phyloP scores from a whole-genome alignment of 2,329 filamentous ascomycete species.

The Setomelanomma holmii region DNA sequence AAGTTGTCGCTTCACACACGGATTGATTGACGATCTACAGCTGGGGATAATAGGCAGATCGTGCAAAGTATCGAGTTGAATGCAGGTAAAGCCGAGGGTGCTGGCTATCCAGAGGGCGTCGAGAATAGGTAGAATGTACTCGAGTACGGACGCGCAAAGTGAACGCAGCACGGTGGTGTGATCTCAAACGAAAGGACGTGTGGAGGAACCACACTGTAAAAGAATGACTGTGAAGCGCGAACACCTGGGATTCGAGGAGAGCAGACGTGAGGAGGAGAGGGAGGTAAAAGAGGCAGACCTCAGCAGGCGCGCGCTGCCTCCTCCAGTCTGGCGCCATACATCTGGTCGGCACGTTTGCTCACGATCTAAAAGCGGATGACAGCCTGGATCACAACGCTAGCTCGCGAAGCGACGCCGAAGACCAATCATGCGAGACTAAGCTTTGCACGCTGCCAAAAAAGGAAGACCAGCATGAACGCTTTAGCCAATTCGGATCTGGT shows the following conservation, averaged over 20 bases:
- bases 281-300: constrained; percentile 36
- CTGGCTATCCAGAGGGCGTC: constrained; percentile 11
- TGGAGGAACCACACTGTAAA: constrained; percentile 39
- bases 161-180: not conserved
- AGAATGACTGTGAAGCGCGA: constrained; percentile 25
- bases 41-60: not conserved
- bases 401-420: constrained; percentile 20
- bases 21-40: not conserved
- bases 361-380: constrained; percentile 44
- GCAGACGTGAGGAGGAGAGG: constrained; percentile 21
- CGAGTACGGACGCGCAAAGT: constrained; percentile 17
- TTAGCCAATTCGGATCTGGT: constrained; percentile 33
- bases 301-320: constrained; percentile 24
- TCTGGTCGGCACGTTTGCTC: constrained; percentile 32
- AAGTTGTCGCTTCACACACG: not conserved
- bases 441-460: constrained; percentile 27
- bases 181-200: constrained; percentile 44
- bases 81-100: not conserved
- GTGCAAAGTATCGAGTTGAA: not conserved
- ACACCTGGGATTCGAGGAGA: constrained; percentile 27
- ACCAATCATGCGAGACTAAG: constrained; percentile 27
- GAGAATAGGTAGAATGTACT: constrained; percentile 24
- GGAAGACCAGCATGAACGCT: constrained; percentile 24
- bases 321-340: constrained; percentile 35
- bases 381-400: constrained; percentile 33